A percentile compares a stretch with the other conserved stretches of the same genome.
These are phyloP conservation scores for Trichoderma sp. DNA, from an alignment of 2,329 filamentous ascomycete species.

Conservation along the genomic window DNA sequence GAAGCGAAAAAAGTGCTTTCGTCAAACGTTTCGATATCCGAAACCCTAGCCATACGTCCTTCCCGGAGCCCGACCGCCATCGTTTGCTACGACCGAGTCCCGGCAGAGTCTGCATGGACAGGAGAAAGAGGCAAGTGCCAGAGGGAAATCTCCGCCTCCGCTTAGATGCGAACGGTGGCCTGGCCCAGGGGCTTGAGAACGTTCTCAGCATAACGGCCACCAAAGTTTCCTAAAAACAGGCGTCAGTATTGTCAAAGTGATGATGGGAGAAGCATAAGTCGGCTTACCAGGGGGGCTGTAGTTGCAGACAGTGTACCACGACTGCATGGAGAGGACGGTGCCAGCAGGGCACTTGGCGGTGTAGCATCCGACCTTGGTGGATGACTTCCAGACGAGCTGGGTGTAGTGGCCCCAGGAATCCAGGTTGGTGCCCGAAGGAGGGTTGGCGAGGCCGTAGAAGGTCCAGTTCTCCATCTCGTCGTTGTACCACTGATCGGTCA, in stretches of 20 bases:
- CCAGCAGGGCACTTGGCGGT: constrained; percentile 67
- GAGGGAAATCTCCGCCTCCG: neutral
- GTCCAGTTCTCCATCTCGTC: constrained; percentile 65
- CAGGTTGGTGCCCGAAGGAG: constrained; percentile 64
- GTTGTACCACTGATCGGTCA: constrained; percentile 89
- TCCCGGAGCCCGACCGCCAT: constrained; percentile 22
- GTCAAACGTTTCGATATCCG: constrained; percentile 27
- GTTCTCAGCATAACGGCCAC: constrained; percentile 53
- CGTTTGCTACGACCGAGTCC: constrained; percentile 24
- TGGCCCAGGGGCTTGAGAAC: constrained; percentile 47
- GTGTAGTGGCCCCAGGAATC: constrained; percentile 62
- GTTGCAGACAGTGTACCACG: constrained; percentile 88
- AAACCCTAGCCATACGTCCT: constrained; percentile 28
- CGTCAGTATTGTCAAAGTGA: neutral
- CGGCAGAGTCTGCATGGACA: constrained; percentile 21
- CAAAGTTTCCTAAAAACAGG: constrained; percentile 52
- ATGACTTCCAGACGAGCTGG: constrained; percentile 48
- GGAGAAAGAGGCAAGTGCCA: constrained; percentile 27
- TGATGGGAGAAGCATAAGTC: neutral
- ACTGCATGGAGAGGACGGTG: constrained; percentile 52
- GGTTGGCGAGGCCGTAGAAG: constrained; percentile 60
- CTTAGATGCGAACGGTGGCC: constrained; percentile 36
- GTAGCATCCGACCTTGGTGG: constrained; percentile 54
- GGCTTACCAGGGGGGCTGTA: constrained; percentile 72
- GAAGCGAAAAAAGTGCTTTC: constrained; percentile 29